A percentile compares a stretch with the other conserved stretches of the same genome.
Evolutionary conservation across 306 rosid species (phyloP).

Genomic region (Arachis stenosperma): DNA sequence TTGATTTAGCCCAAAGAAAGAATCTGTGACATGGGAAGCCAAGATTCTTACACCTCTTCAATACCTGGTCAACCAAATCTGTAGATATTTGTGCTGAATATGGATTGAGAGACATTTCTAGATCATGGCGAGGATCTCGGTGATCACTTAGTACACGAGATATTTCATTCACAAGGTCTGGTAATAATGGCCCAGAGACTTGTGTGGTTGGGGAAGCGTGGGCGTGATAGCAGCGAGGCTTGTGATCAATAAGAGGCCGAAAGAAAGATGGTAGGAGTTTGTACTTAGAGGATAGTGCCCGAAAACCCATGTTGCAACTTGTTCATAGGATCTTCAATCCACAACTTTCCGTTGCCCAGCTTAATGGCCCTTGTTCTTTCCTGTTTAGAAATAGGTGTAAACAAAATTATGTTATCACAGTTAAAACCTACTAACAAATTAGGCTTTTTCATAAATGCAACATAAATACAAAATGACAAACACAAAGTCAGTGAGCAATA

Average conservation of each 20-base stretch:
- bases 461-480: background rate
- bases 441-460: background rate
- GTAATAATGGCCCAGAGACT: conserved; percentile 36
- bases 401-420: background rate
- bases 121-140: conserved; percentile 74
- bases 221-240: conserved; percentile 26
- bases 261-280: conserved; percentile 40
- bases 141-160: conserved; percentile 88
- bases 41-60: conserved; percentile 82
- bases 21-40: conserved; percentile 84
- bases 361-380: conserved; percentile 19
- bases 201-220: conserved; percentile 41
- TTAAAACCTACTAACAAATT: background rate
- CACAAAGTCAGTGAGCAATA: background rate
- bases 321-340: background rate
- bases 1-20: conserved; percentile 82
- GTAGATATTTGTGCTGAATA: conserved; percentile 69
- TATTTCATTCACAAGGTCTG: conserved; percentile 70
- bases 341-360: conserved; percentile 13
- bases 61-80: conserved; percentile 74
- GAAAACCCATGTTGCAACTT: conserved; percentile 48
- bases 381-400: conserved; percentile 12
- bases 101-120: conserved; percentile 61
- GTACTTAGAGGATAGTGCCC: conserved; percentile 41
- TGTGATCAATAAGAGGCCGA: conserved; percentile 38